These are phyloP conservation scores for Rhynchospora breviuscula DNA, from an alignment of 176 grass and related monocot species.

Conservation along the genomic window DNA sequence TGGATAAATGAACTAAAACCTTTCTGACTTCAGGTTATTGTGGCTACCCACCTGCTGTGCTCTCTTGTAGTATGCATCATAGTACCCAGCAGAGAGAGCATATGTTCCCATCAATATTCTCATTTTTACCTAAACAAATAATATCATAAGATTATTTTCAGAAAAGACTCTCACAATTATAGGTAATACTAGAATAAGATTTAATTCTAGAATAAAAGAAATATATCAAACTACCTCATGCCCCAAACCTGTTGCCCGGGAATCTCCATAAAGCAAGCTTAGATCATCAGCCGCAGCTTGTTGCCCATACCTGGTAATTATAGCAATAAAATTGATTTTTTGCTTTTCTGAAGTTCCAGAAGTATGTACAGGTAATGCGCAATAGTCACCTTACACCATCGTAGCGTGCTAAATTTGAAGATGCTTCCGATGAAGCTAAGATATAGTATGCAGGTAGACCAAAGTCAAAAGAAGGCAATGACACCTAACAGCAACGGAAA, in stretches of 20 bases:
- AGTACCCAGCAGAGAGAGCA: constrained; percentile 90
- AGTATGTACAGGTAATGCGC: too few relatives aligned
- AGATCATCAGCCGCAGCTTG: constrained; percentile 63
- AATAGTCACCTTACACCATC: constrained; percentile 82
- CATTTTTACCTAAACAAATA: constrained; percentile 78
- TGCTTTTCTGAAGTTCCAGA: neutral
- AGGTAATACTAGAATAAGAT: neutral
- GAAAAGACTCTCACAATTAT: neutral
- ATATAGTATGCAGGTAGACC: constrained; percentile 92
- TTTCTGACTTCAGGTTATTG: constrained; percentile 13
- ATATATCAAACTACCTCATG: constrained; percentile 50
- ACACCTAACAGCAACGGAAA: constrained; percentile 47
- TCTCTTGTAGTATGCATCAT: constrained; percentile 92
- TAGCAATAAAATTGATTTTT: neutral
- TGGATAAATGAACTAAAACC: neutral
- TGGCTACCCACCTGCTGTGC: constrained; percentile 71
- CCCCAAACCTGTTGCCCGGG: constrained; percentile 69
- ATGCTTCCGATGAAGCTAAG: constrained; percentile 89
- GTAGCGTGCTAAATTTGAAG: constrained; percentile 95
- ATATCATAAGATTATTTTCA: constrained; percentile 18
- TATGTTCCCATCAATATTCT: constrained; percentile 99
- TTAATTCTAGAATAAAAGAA: neutral
- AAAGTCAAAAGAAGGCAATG: constrained; percentile 85
- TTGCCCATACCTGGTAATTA: constrained; percentile 62
- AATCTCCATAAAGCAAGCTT: constrained; percentile 66